Evolutionary conservation across 306 rosid genomes (phyloP), one percentile per base, ranked within the genome.

Genomic region (Quillaja saponaria): DNA sequence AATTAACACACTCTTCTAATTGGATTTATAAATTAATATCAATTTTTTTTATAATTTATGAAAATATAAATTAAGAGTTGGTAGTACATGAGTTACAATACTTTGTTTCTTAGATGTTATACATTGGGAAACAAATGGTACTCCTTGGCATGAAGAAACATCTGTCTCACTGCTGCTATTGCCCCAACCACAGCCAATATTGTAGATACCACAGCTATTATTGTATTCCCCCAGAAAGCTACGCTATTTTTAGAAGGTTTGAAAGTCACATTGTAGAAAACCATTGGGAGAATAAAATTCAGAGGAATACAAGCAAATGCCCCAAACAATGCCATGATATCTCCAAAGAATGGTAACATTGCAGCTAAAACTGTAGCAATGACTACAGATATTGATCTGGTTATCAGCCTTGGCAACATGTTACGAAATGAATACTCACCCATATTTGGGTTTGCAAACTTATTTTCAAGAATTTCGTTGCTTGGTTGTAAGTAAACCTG

Each of bases 291-390:
- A 31, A 91, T 87, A 66, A 83, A 85, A 69, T 87, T 91, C 4
- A 87, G 75, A 67, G 97, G 97, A 60, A 91, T 78, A 81, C 49
- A 83, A 12, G 89, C 97, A 70, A 91, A 82, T 57, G 96, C 87
- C 13, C 95, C 96, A 45, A 91, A 72, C 59, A 91, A 31, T 14
- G 97, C 87, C 87, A 75, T 80, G 61, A 91, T 66, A 69, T 91
- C 97, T 11, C 88, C 75, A 69, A 91, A 85, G 82, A 91, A 87
- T 44, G 97, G 96, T 28, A 91, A 33, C 97, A 91, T 87, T 8
- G 97, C 83, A 21, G 95, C 96, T 3, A 87, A 67, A 9, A 61
- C 7, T 5, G 95, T 83, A 3, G 83, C 96, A 31, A 64, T 58
- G 3, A 85, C 70, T 21, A 91, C 96, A 3, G 95, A 61, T 2